A percentile compares a stretch with the other conserved stretches of the same genome.
phyloP scores from a whole-genome alignment of 176 grass and related monocot genomes.

The Cenchrus americanus region DNA sequence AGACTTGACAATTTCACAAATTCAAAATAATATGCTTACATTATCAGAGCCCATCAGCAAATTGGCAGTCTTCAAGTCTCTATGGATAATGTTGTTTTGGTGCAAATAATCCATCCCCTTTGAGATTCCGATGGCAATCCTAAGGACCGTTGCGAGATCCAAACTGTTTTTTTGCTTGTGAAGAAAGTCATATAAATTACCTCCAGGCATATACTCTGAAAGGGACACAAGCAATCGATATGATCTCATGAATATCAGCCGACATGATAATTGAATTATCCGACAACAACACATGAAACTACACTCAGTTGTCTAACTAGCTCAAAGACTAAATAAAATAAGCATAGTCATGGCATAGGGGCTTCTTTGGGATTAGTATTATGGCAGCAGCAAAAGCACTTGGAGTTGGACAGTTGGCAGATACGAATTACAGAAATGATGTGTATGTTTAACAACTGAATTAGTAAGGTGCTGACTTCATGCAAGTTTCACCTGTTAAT shows the following conservation, averaged over 20 bases:
- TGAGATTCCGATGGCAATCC: conserved; percentile 79
- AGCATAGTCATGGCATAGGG: not conserved
- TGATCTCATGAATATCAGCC: conserved; percentile 8
- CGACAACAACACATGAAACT: conserved; percentile 19
- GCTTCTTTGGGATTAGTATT: not conserved
- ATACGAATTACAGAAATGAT: conserved; percentile 19
- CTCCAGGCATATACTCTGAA: conserved; percentile 87
- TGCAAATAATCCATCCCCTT: conserved; percentile 97
- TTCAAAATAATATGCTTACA: conserved; percentile 48
- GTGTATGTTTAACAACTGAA: not conserved
- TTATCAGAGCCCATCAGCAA: conserved; percentile 72
- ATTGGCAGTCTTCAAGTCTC: conserved; percentile 94
- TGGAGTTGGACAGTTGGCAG: not conserved
- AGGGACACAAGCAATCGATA: conserved; percentile 36
- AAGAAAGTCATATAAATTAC: conserved; percentile 94
- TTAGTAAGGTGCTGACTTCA: not conserved
- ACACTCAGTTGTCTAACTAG: not conserved
- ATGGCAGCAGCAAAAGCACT: not conserved
- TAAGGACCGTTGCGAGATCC: conserved; percentile 70
- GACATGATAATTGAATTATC: not conserved
- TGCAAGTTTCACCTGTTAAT: not conserved
- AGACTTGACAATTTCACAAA: not conserved
- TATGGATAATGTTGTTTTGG: conserved; percentile 88
- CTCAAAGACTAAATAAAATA: not conserved
- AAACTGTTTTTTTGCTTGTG: conserved; percentile 68